phyloP scores from a whole-genome alignment of 2,329 filamentous ascomycete species.

The Cadophora sp. region DNA sequence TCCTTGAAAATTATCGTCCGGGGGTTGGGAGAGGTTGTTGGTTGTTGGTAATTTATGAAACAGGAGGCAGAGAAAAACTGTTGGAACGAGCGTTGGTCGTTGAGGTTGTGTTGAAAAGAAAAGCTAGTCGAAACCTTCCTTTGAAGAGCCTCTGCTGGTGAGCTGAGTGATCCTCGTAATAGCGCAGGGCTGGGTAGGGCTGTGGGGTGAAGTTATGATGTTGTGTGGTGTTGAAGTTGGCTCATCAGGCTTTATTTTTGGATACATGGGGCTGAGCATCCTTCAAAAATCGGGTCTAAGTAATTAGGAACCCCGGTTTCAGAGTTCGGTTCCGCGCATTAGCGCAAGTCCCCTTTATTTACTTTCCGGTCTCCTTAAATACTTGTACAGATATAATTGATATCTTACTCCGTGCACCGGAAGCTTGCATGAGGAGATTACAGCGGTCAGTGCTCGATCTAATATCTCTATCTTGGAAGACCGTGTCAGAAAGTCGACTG shows the following conservation, averaged over 20 bases:
- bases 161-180: conserved; percentile 14
- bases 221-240: conserved; percentile 8
- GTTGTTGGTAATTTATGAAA: conserved; percentile 4
- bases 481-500: not conserved
- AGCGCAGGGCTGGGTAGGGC: conserved; percentile 10
- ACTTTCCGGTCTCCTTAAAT: not conserved
- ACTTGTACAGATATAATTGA: not conserved
- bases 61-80: not conserved
- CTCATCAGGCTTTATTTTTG: not conserved
- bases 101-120: not conserved
- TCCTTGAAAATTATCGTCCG: not conserved
- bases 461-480: not conserved
- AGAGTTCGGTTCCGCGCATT: not conserved
- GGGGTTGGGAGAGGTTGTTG: not conserved
- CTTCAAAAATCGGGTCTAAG: too few relatives aligned
- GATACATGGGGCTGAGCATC: not conserved
- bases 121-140: not conserved
- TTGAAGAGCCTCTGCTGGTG: conserved; percentile 1
- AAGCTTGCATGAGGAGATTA: not conserved
- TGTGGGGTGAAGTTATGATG: conserved; percentile 15
- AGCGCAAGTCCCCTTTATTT: conserved; percentile 2
- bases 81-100: not conserved
- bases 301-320: conserved; percentile 8
- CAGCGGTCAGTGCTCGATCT: not conserved
- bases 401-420: not conserved